Percentiles rank a stretch among this genome's conserved stretches.
These are phyloP conservation scores for Boletus pseudopeckii DNA, from an alignment of 768 basidiomycete genomes.

Conservation along the genomic window DNA sequence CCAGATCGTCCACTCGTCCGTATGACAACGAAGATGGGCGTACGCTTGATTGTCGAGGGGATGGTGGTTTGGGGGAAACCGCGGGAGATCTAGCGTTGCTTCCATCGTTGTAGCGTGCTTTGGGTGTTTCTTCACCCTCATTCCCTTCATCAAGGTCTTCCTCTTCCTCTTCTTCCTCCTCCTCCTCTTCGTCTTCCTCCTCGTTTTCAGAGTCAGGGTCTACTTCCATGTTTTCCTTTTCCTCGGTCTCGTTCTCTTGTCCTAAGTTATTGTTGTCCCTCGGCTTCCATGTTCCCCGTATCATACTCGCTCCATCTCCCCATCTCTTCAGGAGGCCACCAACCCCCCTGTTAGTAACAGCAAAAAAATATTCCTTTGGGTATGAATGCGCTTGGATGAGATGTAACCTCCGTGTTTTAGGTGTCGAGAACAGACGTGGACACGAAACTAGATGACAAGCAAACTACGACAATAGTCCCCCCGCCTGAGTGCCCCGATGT, in stretches of 20 bases:
- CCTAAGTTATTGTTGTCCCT: conserved; percentile 29
- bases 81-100: conserved; percentile 19
- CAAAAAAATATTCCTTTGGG: conserved; percentile 88
- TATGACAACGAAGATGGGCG: conserved; percentile 18
- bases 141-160: conserved; percentile 21
- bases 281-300: conserved; percentile 69
- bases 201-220: conserved; percentile 20
- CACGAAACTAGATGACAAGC: conserved; percentile 70
- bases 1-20: conserved; percentile 44
- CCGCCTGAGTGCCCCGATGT: background rate
- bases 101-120: conserved; percentile 17
- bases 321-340: conserved; percentile 74
- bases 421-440: conserved; percentile 59
- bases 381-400: conserved; percentile 79
- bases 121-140: conserved; percentile 28
- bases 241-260: conserved; percentile 8
- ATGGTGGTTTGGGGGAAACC: conserved; percentile 16
- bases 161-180: conserved; percentile 10
- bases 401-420: conserved; percentile 75
- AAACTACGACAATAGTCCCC: conserved; percentile 47
- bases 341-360: conserved; percentile 87
- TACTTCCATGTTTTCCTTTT: conserved; percentile 22
- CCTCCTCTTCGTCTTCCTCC: conserved; percentile 8
- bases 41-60: conserved; percentile 20
- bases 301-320: conserved; percentile 81